A percentile compares a stretch with the other conserved stretches of the same genome.
These are phyloP conservation scores for Acer negundo DNA, from an alignment of 345 rosid genomes.

Conservation along the genomic window DNA sequence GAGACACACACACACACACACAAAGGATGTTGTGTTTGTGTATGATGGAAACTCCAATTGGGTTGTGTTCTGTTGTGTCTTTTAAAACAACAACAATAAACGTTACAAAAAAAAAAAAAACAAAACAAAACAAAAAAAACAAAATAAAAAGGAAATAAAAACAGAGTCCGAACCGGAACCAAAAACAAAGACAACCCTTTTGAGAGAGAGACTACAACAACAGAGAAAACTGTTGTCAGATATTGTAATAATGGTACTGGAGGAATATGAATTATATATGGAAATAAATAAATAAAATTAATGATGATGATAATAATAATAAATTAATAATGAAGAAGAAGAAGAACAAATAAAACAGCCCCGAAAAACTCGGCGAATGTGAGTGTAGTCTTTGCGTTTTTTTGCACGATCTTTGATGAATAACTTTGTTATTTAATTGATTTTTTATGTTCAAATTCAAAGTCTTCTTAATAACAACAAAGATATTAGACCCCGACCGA, in stretches of 20 bases:
- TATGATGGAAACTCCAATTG: neutral
- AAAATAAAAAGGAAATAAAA: no score
- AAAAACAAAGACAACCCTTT: neutral
- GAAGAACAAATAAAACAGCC: neutral
- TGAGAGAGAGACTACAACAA: neutral
- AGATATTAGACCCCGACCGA: neutral
- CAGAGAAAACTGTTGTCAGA: neutral
- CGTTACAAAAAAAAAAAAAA: neutral
- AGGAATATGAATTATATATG: neutral
- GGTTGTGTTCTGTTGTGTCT: neutral
- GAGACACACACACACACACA: no score
- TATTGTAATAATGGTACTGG: neutral
- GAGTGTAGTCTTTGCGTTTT: no score
- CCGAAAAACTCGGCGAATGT: neutral
- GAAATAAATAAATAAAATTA: no score
- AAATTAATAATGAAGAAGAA: no score
- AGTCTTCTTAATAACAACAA: neutral
- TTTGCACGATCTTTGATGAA: no score
- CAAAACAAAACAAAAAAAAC: no score
- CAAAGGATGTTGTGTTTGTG: neutral
- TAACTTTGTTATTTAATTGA: no score
- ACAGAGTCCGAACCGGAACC: neutral
- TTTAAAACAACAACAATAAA: neutral
- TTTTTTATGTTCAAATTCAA: no score
- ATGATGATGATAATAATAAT: no score